A percentile compares a stretch with the other conserved stretches of the same genome.
phyloP scores from a whole-genome alignment of 495 filamentous ascomycete genomes.

The Cryomyces antarcticus region DNA sequence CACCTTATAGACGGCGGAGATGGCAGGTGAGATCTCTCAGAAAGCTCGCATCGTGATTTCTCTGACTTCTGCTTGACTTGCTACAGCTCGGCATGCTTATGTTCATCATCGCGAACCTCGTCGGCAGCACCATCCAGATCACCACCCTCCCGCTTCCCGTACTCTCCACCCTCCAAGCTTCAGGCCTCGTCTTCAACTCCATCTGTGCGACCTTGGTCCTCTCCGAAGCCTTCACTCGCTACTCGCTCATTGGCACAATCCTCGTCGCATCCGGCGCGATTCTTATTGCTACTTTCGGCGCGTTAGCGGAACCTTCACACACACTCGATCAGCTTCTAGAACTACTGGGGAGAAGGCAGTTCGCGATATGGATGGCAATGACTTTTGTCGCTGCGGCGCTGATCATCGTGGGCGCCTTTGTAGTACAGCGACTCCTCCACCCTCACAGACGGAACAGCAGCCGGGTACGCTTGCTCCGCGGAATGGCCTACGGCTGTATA shows the following conservation, averaged over 20 bases:
- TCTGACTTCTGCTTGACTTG: not conserved
- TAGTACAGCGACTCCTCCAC: slow-evolving; percentile 33
- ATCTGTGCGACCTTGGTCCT: slow-evolving; percentile 89
- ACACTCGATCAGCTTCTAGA: slow-evolving; percentile 60
- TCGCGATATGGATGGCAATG: slow-evolving; percentile 78
- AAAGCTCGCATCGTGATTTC: not conserved
- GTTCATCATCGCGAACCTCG: slow-evolving; percentile 84
- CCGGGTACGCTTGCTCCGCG: slow-evolving; percentile 60
- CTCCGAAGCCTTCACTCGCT: slow-evolving; percentile 80
- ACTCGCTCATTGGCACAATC: slow-evolving; percentile 71
- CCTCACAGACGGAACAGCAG: slow-evolving; percentile 27
- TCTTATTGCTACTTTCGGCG: slow-evolving; percentile 83
- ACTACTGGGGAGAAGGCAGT: slow-evolving; percentile 50
- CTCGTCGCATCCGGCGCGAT: slow-evolving; percentile 74
- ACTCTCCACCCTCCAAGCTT: slow-evolving; percentile 85
- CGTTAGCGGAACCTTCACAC: slow-evolving; percentile 88
- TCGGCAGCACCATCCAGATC: slow-evolving; percentile 93
- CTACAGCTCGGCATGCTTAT: slow-evolving; percentile 71
- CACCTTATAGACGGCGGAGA: slow-evolving; percentile 73
- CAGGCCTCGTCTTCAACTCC: slow-evolving; percentile 94
- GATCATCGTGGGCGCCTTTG: slow-evolving; percentile 40
- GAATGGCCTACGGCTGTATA: slow-evolving; percentile 66
- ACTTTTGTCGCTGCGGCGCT: slow-evolving; percentile 49
- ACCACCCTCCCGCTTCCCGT: slow-evolving; percentile 90
- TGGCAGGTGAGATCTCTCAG: slow-evolving; percentile 50